Percentiles rank a stretch among this genome's conserved stretches.
Conservation (phyloP, 345 rosid genomes). For the Linum lewisii region DNA sequence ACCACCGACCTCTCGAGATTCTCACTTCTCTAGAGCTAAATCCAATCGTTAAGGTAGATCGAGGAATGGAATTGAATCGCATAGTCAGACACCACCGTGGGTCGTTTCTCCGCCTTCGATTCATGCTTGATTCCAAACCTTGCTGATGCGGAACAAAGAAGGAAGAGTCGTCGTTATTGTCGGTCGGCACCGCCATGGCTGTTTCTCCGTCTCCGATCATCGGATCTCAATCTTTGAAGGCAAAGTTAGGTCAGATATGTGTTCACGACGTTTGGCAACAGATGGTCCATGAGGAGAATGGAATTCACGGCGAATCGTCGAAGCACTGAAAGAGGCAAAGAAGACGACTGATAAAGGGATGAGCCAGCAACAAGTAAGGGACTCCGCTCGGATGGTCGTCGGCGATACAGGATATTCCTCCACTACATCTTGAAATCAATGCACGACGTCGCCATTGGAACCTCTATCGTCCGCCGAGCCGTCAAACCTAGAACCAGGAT, state of each 20-base stretch:
- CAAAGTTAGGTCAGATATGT: slow-evolving; percentile 24
- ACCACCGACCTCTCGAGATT: slow-evolving; percentile 49
- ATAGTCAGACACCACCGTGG: slow-evolving; percentile 39
- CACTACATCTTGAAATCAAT: slow-evolving; percentile 75
- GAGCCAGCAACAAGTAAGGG: slow-evolving; percentile 85
- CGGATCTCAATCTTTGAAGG: too few relatives aligned
- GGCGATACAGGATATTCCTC: slow-evolving; percentile 85
- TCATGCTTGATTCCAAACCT: slow-evolving; percentile 56
- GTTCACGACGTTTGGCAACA: slow-evolving; percentile 44
- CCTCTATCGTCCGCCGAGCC: slow-evolving; percentile 39
- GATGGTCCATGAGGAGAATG: slow-evolving; percentile 79
- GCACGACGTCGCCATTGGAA: slow-evolving; percentile 63
- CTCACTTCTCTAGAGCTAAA: slow-evolving; percentile 55
- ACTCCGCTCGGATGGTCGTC: slow-evolving; percentile 77
- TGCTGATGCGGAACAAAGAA: slow-evolving; percentile 22
- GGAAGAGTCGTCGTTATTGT: slow-evolving; percentile 21
- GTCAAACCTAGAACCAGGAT: slow-evolving; percentile 53
- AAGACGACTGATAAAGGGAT: slow-evolving; percentile 36
- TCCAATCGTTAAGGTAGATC: slow-evolving; percentile 36
- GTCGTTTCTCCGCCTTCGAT: slow-evolving; percentile 65
- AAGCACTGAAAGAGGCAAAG: slow-evolving; percentile 47
- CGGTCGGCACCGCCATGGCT: too few relatives aligned
- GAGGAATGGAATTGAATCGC: slow-evolving; percentile 25
- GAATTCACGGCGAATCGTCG: slow-evolving; percentile 74
- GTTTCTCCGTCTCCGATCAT: slow-evolving; percentile 10